These are phyloP conservation scores for Fusarium sp. DNA, from an alignment of 2,329 filamentous ascomycete genomes.

Conservation along the genomic window DNA sequence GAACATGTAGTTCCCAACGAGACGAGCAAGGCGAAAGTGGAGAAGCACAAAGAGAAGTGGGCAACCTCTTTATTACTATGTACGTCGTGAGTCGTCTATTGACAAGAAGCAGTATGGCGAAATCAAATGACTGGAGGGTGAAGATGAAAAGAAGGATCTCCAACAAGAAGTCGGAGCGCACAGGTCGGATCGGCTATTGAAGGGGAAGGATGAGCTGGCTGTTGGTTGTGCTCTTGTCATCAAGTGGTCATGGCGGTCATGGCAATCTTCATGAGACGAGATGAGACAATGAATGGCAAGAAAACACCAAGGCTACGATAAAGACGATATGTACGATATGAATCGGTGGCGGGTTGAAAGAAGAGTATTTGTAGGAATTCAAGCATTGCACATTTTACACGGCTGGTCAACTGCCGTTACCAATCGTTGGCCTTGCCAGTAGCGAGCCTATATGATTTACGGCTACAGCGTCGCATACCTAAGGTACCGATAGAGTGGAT, in stretches of 20 bases:
- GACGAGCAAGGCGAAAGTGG: constrained; percentile 59
- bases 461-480: background rate
- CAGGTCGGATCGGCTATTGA: constrained; percentile 39
- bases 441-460: background rate
- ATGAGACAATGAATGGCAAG: constrained; percentile 1
- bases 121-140: constrained; percentile 37
- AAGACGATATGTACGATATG: background rate
- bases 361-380: background rate
- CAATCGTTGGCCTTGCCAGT: background rate
- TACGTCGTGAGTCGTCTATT: background rate
- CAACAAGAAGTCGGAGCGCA: constrained; percentile 64
- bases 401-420: background rate
- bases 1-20: constrained; percentile 59
- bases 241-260: background rate
- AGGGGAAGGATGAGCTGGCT: background rate
- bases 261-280: background rate
- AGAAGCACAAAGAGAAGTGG: constrained; percentile 63
- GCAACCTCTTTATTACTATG: constrained; percentile 19
- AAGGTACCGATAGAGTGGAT: background rate
- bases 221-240: background rate
- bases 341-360: background rate
- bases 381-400: background rate
- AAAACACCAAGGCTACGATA: background rate
- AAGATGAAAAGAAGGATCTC: constrained; percentile 60
- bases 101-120: constrained; percentile 3